These are phyloP conservation scores for Blastocystis sp. DNA, from an alignment of 352 stramenopile genomes.

Conservation along the genomic window DNA sequence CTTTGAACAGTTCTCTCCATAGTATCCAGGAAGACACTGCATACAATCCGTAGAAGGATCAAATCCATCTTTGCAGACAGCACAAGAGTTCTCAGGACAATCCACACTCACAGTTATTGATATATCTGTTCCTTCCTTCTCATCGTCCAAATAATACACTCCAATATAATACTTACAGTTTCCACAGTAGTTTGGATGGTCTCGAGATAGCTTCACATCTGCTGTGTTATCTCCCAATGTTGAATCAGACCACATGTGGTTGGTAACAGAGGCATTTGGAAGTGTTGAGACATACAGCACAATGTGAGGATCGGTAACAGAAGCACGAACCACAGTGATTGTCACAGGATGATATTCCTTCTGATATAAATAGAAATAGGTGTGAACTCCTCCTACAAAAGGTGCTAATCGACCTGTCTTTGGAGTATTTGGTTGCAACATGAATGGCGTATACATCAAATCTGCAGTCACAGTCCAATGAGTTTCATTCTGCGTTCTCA, in stretches of 20 bases:
- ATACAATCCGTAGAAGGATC: slow-evolving; percentile 73
- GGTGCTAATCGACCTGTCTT: neutral
- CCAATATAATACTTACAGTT: slow-evolving; percentile 43
- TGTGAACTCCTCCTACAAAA: neutral
- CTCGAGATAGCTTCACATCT: neutral
- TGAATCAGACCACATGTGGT: slow-evolving; percentile 29
- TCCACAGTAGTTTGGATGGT: slow-evolving; percentile 20
- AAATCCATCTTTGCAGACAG: slow-evolving; percentile 67
- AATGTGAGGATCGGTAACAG: neutral
- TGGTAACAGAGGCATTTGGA: neutral
- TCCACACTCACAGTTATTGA: neutral
- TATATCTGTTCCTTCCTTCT: neutral
- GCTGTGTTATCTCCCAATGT: neutral
- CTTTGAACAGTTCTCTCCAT: slow-evolving; percentile 71
- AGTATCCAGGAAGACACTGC: slow-evolving; percentile 74
- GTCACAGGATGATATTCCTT: slow-evolving; percentile 7
- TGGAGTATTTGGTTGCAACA: slow-evolving; percentile 16
- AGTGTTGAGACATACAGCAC: slow-evolving; percentile 2
- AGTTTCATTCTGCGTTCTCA: slow-evolving; percentile 14
- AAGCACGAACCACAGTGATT: neutral
- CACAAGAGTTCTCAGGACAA: slow-evolving; percentile 14
- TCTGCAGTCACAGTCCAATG: neutral
- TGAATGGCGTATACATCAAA: neutral
- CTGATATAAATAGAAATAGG: slow-evolving; percentile 38
- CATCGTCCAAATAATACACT: slow-evolving; percentile 4